phyloP scores from a whole-genome alignment of 371 early-diverging fungal species.

The Syncephalastrum sp. region DNA sequence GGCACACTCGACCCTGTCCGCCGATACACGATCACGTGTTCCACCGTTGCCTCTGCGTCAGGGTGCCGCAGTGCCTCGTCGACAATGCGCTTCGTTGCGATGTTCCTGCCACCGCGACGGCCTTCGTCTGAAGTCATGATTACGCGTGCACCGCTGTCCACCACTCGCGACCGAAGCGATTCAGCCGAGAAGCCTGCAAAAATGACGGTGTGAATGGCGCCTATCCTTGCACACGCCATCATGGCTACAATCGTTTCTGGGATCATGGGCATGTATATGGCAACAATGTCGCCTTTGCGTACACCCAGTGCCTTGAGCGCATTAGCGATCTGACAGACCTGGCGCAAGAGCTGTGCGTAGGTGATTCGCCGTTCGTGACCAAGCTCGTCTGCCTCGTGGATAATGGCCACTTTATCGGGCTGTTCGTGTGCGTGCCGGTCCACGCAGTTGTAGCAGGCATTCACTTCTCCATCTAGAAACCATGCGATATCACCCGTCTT shows the following conservation, averaged over 20 bases:
- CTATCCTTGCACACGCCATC: conserved; percentile 95
- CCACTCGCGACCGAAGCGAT: conserved; percentile 83
- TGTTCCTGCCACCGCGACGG: conserved; percentile 87
- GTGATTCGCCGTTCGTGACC: conserved; percentile 69
- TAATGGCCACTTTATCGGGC: conserved; percentile 77
- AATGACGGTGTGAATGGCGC: conserved; percentile 89
- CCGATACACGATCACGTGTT: conserved; percentile 85
- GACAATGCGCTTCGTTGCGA: conserved; percentile 89
- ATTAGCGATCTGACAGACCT: conserved; percentile 85
- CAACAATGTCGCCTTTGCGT: conserved; percentile 90
- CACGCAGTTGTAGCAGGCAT: conserved; percentile 96
- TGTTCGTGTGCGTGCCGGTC: conserved; percentile 85
- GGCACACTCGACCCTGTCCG: conserved; percentile 77
- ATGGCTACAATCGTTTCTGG: conserved; percentile 91
- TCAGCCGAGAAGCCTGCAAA: conserved; percentile 94
- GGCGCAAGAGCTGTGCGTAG: conserved; percentile 78
- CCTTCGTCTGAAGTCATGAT: conserved; percentile 89
- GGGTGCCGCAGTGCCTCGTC: conserved; percentile 76
- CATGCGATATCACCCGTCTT: conserved; percentile 81
- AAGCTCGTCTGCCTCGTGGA: conserved; percentile 92
- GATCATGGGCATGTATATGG: conserved; percentile 98
- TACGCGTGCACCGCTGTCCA: conserved; percentile 74
- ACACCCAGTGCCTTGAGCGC: conserved; percentile 77
- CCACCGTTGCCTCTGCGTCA: conserved; percentile 62
- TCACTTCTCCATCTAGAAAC: conserved; percentile 93